Evolutionary conservation across 202 grass and related monocot species (phyloP), one percentile per base, ranked within the genome.

Genomic region (Dendrocalamus latiflorus): DNA sequence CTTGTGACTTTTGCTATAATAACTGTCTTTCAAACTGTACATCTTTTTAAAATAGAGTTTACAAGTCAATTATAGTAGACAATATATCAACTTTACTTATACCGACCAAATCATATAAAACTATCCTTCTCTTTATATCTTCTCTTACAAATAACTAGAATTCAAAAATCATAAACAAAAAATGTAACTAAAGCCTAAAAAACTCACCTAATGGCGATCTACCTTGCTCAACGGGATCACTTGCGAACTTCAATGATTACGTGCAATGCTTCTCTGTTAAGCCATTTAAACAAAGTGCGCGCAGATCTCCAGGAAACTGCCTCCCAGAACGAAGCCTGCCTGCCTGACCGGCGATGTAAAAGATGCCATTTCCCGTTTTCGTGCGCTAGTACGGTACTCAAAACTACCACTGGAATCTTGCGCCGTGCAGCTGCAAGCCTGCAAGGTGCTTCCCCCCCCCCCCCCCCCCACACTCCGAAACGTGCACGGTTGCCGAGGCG

Each of bases 291-390:
- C 21, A 79, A 51, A 68, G 1, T 28, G 4, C 0, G 6, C 38
- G 15, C 36, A n/a, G 77, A 85, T 89, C 82, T 81, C 56, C 6
- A 89, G 70, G 11, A 79, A 74, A 54, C 72, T 83, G 85, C 54
- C 58, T 47, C 85, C 79, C 66, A 24, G 39, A 54, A 71, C 53
- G 79, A 71, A 36, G 66, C 79, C 38, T 47, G 78, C 66, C 34
- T 47, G 78, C 10, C 53, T 81, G 21, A 8, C 58, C 28, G 42
- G 59, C 57, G 39, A 49, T 37, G 59, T 42, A 2, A 68, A 8
- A n/a, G 9, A 65, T 65, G 59, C 59, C 17, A 22, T 33, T 49
- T 18, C 75, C 25, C 22, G 24, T 36, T 64, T 77, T 30, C 41
- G 3, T 4, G 16, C 16, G 6, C 71, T 14, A 57, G 42, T 14